phyloP scores from a whole-genome alignment of 139 green algal species.

The Micromonas pusilla region DNA sequence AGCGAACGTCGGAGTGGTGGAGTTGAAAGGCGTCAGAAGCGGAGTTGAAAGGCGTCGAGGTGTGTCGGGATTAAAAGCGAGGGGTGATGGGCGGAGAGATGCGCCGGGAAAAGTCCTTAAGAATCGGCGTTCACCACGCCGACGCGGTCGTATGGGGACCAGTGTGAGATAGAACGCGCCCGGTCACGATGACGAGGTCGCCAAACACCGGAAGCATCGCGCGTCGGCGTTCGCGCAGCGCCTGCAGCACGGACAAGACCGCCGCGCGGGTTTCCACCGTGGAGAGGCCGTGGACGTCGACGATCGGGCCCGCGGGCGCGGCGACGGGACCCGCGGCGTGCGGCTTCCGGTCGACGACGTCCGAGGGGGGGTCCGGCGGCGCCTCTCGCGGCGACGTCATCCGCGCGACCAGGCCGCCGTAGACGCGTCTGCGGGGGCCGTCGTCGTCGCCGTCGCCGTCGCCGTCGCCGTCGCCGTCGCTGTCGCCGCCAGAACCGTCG shows the following conservation, averaged over 20 bases:
- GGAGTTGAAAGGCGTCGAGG: too few relatives aligned
- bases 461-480: not conserved
- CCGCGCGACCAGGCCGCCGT: not conserved
- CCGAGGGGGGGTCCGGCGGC: not conserved
- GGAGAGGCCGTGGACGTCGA: not conserved
- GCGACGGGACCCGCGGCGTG: not conserved
- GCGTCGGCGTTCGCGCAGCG: not conserved
- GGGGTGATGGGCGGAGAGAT: too few relatives aligned
- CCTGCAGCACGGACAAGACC: slow-evolving; percentile 1
- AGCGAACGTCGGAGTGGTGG: too few relatives aligned
- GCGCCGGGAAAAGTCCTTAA: too few relatives aligned
- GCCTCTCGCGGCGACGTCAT: not conserved
- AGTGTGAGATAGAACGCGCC: too few relatives aligned
- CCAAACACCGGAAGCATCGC: not conserved
- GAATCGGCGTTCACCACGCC: too few relatives aligned
- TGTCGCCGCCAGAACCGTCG: not conserved
- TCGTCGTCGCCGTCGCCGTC: not conserved
- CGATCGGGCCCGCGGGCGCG: not conserved
- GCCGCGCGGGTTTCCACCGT: not conserved
- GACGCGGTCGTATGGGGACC: too few relatives aligned
- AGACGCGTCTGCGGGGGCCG: not conserved
- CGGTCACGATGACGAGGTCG: not conserved
- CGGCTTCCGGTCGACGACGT: not conserved
- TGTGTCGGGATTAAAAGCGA: too few relatives aligned
- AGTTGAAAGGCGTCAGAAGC: too few relatives aligned